Evolutionary conservation across 148 eudicot genomes (phyloP), one percentile per base, ranked within the genome.

Genomic region (Arbutus unedo): DNA sequence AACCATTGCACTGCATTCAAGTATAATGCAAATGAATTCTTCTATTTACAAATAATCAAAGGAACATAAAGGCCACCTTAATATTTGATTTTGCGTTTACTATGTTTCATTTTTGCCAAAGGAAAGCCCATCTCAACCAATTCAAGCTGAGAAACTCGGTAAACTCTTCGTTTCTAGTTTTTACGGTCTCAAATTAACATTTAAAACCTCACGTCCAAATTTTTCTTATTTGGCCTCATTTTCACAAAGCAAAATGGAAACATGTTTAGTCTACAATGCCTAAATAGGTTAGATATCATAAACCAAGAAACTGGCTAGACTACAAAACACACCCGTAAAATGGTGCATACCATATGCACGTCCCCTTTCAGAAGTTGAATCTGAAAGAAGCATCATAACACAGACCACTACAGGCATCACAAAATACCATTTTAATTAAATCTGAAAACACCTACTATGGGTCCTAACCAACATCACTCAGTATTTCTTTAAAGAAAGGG

Each of bases 191-290:
- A 16, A 66, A 18, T 18, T 67, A 6, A 14, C 31, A 31, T 51
- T n/a, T 11, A 31, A 25, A 76, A 51, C 23, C 62, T 53, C 56
- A 51, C 51, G 4, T 23, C 51, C 38, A 31, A 23, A 51, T 4
- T 66, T 49, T 10, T 80, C 6, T 25, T 25, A 15, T 5, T 45
- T 79, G 15, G 43, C 13, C 64, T 5, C 10, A 18, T 62, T 9
- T 60, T 57, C 50, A 10, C 23, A 51, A 56, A 13, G 66, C 81
- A 59, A 50, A 57, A 78, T 47, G 77, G 31, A 48, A 74, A 74
- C 16, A 49, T n/a, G 56, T 74, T 9, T 74, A 48, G 77, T 21
- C 53, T 49, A 49, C 11, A 0, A 73, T 48, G 77, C 38, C 77
- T 6, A 16, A 14, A 71, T 15, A 15, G 8, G 8, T 43, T 38